phyloP scores from a whole-genome alignment of 2,329 filamentous ascomycete species.

The Phaeosphaeriaceae sp. region DNA sequence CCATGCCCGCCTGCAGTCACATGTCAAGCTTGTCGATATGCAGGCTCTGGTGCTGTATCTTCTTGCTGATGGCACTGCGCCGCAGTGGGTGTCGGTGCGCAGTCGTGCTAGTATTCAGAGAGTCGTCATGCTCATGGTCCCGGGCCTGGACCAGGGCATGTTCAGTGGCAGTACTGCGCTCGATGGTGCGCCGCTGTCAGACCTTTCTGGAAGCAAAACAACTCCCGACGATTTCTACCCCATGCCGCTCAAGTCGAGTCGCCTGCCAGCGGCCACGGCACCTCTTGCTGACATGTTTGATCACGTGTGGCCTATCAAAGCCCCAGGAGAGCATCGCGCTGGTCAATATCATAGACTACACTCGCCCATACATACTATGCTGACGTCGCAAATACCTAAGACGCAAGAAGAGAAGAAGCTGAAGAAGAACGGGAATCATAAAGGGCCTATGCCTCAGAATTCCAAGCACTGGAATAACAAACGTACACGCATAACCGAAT shows the following conservation, averaged over 20 bases:
- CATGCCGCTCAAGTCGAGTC: constrained; percentile 48
- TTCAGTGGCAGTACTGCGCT: constrained; percentile 66
- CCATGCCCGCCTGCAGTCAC: constrained; percentile 61
- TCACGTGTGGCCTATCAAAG: constrained; percentile 87
- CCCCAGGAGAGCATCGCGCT: constrained; percentile 80
- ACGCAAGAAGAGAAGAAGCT: constrained; percentile 70
- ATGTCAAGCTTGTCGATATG: constrained; percentile 65
- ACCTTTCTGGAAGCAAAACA: not conserved
- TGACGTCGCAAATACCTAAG: constrained; percentile 76
- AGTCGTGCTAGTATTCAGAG: constrained; percentile 67
- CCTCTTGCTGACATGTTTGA: constrained; percentile 83
- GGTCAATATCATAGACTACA: constrained; percentile 72
- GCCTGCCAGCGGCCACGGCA: constrained; percentile 54
- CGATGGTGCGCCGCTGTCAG: constrained; percentile 10
- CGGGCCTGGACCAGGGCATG: constrained; percentile 89
- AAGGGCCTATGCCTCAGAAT: constrained; percentile 64
- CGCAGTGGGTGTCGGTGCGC: constrained; percentile 69
- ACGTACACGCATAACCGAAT: constrained; percentile 82
- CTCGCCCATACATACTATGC: constrained; percentile 84
- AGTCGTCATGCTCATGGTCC: constrained; percentile 89
- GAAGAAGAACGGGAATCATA: constrained; percentile 50
- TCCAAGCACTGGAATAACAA: constrained; percentile 74
- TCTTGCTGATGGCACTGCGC: constrained; percentile 64
- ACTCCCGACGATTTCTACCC: constrained; percentile 60
- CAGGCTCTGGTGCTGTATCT: constrained; percentile 66